A percentile compares a stretch with the other conserved stretches of the same genome.
Evolutionary conservation across 768 basidiomycete species (phyloP).

Genomic region (Leccinellum rugosiceps): DNA sequence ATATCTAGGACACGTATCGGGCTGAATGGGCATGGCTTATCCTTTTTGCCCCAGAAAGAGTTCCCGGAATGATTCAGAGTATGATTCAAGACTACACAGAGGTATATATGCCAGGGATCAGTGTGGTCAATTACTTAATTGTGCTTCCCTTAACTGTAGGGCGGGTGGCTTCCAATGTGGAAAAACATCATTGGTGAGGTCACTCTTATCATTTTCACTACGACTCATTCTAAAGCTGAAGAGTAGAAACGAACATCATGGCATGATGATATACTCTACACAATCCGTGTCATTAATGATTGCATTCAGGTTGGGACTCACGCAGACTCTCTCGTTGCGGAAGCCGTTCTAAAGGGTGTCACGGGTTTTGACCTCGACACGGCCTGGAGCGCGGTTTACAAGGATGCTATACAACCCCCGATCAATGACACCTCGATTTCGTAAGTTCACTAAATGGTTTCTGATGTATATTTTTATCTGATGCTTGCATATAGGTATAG

Average conservation of each 20-base stretch:
- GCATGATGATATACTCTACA: slow-evolving; percentile 24
- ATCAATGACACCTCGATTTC: slow-evolving; percentile 47
- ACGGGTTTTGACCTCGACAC: slow-evolving; percentile 57
- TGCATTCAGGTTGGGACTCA: slow-evolving; percentile 63
- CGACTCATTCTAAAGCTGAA: background rate
- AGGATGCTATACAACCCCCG: slow-evolving; percentile 67
- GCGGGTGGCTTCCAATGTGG: slow-evolving; percentile 90
- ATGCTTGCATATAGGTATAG: slow-evolving; percentile 47
- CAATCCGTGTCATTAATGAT: background rate
- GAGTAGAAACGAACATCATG: slow-evolving; percentile 79
- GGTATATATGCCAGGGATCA: slow-evolving; percentile 31
- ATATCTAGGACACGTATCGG: slow-evolving; percentile 68
- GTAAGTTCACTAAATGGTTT: slow-evolving; percentile 33
- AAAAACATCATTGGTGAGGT: slow-evolving; percentile 70
- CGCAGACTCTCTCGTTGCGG: slow-evolving; percentile 73
- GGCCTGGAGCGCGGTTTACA: slow-evolving; percentile 73
- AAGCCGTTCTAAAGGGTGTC: slow-evolving; percentile 66
- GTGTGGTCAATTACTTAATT: background rate
- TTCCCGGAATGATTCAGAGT: slow-evolving; percentile 71
- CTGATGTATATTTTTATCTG: background rate
- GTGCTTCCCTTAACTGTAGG: slow-evolving; percentile 29
- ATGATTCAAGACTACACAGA: slow-evolving; percentile 79
- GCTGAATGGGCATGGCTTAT: slow-evolving; percentile 80
- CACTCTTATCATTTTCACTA: background rate
- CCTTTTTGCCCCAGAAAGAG: slow-evolving; percentile 71